Base-by-base conservation (phyloP, 2,329 filamentous ascomycete genomes). In the Claviceps arundinis region DNA sequence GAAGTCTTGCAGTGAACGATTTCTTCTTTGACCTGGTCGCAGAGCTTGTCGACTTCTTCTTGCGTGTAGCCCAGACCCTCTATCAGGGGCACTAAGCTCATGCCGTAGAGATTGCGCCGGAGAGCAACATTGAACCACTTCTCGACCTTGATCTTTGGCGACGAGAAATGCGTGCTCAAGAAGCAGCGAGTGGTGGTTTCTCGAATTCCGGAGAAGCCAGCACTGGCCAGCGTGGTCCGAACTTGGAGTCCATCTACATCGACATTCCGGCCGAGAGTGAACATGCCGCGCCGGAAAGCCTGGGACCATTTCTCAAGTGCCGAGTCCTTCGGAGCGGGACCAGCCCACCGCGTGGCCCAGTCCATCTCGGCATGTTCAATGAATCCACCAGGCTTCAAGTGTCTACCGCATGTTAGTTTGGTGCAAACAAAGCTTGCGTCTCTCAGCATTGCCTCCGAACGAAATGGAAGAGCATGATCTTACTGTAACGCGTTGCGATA, bases 361-460 rank as follows among this genome's bases (percentile, higher is more conserved):
- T 97, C 89, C 51, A 97, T 85, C 65, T 97, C 91, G 47, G 95
- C 80, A 59, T 95, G 89, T 67, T 97, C 90, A 52, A 96, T 76
- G 63, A 76, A 78, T 51, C 90, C 91, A 42, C 84, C 83, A 1
- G 89, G 88, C 59, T 81, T 82, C 26, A 96, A 74, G 62, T 94
- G 87, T 50, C 85, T 89, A 47, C n/a, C 26, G n/a, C 37, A 7
- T 13, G 37, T 53, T 14, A 50, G 40, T 38, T 13, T 7, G 7
- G 7, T 37, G 9, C 9, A 4, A 11, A 9, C 3, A 34, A 34
- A 34, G 30, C 30, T 34, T 34, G 30, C 4, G 30, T 34, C 30
- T 34, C 9, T 34, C 9, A 9, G 30, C 11, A 34, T 11, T 34
- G 30, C 30, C 9, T 34, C 30, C 30, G 30, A 34, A 34, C 30